These are phyloP conservation scores for Trematosphaeria pertusa DNA, from an alignment of 2,329 filamentous ascomycete species.

Conservation along the genomic window DNA sequence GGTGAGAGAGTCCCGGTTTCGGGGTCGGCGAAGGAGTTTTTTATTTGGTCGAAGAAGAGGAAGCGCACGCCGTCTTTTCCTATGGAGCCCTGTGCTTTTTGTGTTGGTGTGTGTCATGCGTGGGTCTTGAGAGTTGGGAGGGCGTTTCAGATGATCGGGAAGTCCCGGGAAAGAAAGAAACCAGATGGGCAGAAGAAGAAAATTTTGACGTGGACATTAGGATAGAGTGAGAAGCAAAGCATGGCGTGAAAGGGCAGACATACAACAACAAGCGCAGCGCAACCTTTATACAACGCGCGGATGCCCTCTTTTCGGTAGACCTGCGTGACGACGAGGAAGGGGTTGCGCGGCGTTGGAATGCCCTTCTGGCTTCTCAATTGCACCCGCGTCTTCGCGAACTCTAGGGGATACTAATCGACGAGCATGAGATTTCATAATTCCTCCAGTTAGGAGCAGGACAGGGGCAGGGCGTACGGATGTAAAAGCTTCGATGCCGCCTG, in stretches of 20 bases:
- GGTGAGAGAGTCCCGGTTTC: slow-evolving; percentile 65
- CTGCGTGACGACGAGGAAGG: slow-evolving; percentile 62
- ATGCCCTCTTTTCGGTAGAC: slow-evolving; percentile 65
- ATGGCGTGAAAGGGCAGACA: slow-evolving; percentile 17
- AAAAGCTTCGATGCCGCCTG: slow-evolving; percentile 49
- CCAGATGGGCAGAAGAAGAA: neutral
- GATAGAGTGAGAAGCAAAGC: neutral
- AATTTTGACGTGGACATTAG: neutral
- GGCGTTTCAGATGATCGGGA: slow-evolving; percentile 8
- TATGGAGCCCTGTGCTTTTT: slow-evolving; percentile 58
- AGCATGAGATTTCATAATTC: slow-evolving; percentile 14
- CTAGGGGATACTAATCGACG: slow-evolving; percentile 62
- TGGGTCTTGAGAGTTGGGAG: neutral
- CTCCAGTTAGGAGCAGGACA: too few relatives aligned
- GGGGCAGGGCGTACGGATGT: slow-evolving; percentile 34
- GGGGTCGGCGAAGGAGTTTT: slow-evolving; percentile 62
- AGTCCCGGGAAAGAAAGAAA: slow-evolving; percentile 15
- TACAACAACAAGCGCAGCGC: slow-evolving; percentile 63
- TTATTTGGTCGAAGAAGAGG: slow-evolving; percentile 70
- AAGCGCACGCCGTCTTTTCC: slow-evolving; percentile 72
- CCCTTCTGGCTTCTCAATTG: slow-evolving; percentile 60
- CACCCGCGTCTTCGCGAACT: slow-evolving; percentile 71
- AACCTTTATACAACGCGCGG: slow-evolving; percentile 68
- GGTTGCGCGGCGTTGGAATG: slow-evolving; percentile 60
- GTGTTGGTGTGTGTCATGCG: slow-evolving; percentile 15